phyloP scores from a whole-genome alignment of 345 rosid genomes.

The Populus alba region DNA sequence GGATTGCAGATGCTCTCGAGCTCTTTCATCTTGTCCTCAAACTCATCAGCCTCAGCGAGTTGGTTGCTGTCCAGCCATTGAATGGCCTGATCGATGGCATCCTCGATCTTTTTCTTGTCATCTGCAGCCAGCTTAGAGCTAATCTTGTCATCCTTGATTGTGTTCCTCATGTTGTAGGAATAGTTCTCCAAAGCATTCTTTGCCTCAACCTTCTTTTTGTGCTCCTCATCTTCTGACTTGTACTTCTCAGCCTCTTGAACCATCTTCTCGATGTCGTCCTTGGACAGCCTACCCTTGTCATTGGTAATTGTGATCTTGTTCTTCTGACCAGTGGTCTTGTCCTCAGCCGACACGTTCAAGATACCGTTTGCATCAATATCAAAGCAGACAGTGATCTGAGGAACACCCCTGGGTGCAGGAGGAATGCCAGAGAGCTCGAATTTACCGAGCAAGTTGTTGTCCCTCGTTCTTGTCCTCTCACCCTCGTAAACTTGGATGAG shows the following conservation, averaged over 20 bases:
- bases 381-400: conserved; percentile 40
- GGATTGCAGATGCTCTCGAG: conserved; percentile 30
- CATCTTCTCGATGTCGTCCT: conserved; percentile 33
- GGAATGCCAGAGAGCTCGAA: conserved; percentile 44
- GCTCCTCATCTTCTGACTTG: conserved; percentile 29
- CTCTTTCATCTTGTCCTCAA: conserved; percentile 31
- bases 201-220: conserved; percentile 32
- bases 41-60: conserved; percentile 25
- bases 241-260: conserved; percentile 29
- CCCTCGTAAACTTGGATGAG: conserved; percentile 42
- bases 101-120: conserved; percentile 33
- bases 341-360: conserved; percentile 36
- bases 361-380: conserved; percentile 39
- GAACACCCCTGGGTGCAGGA: conserved; percentile 45
- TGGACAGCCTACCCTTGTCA: conserved; percentile 28
- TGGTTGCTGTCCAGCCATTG: conserved; percentile 29
- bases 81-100: conserved; percentile 27
- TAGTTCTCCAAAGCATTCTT: conserved; percentile 27
- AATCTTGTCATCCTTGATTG: conserved; percentile 26
- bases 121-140: conserved; percentile 16
- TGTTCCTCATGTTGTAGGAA: conserved; percentile 30
- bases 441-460: conserved; percentile 39
- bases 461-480: conserved; percentile 37
- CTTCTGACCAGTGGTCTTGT: conserved; percentile 33
- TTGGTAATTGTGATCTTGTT: conserved; percentile 34